Conservation (phyloP, 148 eudicot species). For the Selenicereus undatus region DNA sequence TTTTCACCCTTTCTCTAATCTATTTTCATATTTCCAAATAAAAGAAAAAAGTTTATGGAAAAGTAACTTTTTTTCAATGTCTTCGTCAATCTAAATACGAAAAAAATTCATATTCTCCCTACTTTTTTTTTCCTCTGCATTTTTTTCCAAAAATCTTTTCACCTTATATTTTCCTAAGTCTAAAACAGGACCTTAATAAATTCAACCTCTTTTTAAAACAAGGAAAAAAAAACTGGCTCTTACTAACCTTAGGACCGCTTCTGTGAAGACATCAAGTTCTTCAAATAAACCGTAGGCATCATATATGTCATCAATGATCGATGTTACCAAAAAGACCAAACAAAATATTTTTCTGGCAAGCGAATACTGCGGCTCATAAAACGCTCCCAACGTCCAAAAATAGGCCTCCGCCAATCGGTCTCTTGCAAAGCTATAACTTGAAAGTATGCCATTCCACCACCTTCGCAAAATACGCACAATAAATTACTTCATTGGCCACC, state of each 20-base stretch:
- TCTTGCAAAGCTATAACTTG: constrained; percentile 29
- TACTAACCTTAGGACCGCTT: constrained; percentile 26
- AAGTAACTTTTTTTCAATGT: too few species aligned
- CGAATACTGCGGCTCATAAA: constrained; percentile 33
- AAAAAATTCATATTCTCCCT: too few species aligned
- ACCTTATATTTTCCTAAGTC: too few species aligned
- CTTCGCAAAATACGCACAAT: constrained; percentile 12
- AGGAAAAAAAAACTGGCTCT: neutral
- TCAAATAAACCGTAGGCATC: constrained; percentile 39
- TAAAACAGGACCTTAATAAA: too few species aligned
- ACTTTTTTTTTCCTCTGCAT: too few species aligned
- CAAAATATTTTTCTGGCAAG: constrained; percentile 22
- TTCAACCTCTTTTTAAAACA: too few species aligned
- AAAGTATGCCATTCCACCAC: constrained; percentile 39
- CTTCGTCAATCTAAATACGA: too few species aligned
- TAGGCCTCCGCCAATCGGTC: constrained; percentile 33
- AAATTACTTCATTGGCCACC: too few species aligned
- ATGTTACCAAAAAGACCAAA: constrained; percentile 13
- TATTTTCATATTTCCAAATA: too few species aligned
- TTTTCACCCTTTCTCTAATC: too few species aligned
- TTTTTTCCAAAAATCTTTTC: too few species aligned
- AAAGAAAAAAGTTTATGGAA: too few species aligned
- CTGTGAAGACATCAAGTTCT: constrained; percentile 30
- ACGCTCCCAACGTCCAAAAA: constrained; percentile 30
- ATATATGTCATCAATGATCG: constrained; percentile 37